Evolutionary conservation across 441 rosid genomes (phyloP).

Genomic region (Theobroma grandiflorum): DNA sequence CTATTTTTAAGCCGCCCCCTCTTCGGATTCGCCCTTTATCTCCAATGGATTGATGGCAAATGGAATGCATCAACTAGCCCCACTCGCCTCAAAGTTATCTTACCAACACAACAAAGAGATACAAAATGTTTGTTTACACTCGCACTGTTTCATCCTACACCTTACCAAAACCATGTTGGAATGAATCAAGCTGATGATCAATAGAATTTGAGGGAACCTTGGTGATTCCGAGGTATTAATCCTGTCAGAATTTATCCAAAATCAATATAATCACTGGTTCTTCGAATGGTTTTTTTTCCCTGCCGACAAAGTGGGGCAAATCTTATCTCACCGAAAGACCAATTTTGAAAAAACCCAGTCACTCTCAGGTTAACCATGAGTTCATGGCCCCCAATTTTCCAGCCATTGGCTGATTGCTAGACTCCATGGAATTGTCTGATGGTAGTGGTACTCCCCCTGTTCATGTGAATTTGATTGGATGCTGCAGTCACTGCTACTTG

Average conservation of each 20-base stretch:
- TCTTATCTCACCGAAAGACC: conserved; percentile 3
- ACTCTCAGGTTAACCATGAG: not conserved
- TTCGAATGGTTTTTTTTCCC: not conserved
- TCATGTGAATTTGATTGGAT: not conserved
- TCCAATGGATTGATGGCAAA: not conserved
- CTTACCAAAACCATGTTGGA: not conserved
- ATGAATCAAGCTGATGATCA: not conserved
- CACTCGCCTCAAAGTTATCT: not conserved
- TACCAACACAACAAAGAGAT: not conserved
- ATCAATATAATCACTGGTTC: too few relatives aligned
- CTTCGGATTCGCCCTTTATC: not conserved
- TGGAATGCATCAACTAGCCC: not conserved
- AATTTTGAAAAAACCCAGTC: not conserved
- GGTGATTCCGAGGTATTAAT: too few relatives aligned
- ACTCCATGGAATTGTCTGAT: not conserved
- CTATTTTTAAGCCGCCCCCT: not conserved
- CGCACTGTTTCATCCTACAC: too few relatives aligned
- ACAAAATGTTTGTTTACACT: too few relatives aligned
- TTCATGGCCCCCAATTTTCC: not conserved
- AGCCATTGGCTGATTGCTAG: not conserved
- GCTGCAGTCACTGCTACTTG: not conserved
- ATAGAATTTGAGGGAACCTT: too few relatives aligned
- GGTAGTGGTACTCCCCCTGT: not conserved
- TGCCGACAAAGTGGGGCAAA: not conserved
- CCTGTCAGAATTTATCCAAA: too few relatives aligned